Conservation (phyloP, 139 green algal species). For the Astrephomene gubernaculifera region DNA sequence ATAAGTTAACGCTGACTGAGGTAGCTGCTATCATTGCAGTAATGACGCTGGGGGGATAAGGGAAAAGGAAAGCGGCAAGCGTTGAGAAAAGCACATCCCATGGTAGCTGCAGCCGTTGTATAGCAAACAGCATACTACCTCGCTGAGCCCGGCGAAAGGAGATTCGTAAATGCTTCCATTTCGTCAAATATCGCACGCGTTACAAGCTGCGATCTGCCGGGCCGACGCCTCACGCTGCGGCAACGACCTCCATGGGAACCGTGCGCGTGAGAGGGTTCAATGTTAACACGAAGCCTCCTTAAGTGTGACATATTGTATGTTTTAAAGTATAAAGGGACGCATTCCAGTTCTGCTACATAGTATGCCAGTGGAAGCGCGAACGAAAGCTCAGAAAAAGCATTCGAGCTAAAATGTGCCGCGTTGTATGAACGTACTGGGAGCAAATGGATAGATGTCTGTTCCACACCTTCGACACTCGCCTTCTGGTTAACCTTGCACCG, state of each 20-base stretch:
- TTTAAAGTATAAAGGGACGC: no score
- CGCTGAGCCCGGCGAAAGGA: neutral
- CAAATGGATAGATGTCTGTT: no score
- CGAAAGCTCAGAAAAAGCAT: no score
- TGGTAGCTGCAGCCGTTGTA: neutral
- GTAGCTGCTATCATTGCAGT: slow-evolving; percentile 59
- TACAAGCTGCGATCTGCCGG: neutral
- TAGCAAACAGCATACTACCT: neutral
- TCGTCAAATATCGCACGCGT: slow-evolving; percentile 35
- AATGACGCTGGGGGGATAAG: slow-evolving; percentile 24
- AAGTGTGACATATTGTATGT: no score
- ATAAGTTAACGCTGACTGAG: slow-evolving; percentile 68
- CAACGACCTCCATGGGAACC: neutral
- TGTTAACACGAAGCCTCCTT: no score
- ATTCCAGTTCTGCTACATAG: no score
- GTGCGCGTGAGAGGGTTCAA: neutral
- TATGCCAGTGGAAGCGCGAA: no score
- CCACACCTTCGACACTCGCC: no score
- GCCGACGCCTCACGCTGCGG: neutral
- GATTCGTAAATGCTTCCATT: slow-evolving; percentile 40
- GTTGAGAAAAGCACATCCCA: no score
- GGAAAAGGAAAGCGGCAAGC: neutral
- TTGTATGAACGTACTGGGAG: no score
- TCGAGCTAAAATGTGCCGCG: no score
- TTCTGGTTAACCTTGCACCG: no score